phyloP scores from a whole-genome alignment of 805 yeast species.

The Saccharomycopsis synnaedendra region DNA sequence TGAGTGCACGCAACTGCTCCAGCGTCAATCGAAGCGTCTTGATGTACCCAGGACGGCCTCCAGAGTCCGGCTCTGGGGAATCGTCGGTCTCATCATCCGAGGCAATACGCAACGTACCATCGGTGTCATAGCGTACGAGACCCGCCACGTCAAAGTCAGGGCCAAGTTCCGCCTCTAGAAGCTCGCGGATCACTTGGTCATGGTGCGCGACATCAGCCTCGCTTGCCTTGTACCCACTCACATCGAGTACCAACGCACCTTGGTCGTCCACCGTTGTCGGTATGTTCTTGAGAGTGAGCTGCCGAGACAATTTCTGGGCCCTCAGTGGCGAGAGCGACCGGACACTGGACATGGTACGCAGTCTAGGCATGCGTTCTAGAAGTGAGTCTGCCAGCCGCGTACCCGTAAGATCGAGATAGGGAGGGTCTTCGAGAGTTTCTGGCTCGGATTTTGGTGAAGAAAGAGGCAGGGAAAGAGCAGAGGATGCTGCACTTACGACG shows the following conservation, averaged over 20 bases:
- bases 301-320: constrained; percentile 52
- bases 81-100: not conserved
- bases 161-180: constrained; percentile 69
- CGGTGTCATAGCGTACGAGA: constrained; percentile 43
- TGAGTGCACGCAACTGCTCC: constrained; percentile 69
- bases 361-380: not conserved
- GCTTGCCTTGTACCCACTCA: constrained; percentile 91
- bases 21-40: constrained; percentile 86
- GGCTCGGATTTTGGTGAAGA: constrained; percentile 15
- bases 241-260: constrained; percentile 84
- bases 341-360: constrained; percentile 14
- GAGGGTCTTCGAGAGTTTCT: constrained; percentile 19
- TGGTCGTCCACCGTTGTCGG: constrained; percentile 81
- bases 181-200: constrained; percentile 61
- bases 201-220: constrained; percentile 66
- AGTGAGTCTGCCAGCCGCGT: constrained; percentile 5
- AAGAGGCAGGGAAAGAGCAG: constrained; percentile 36
- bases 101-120: constrained; percentile 54
- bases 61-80: not conserved
- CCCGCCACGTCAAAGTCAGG: constrained; percentile 33
- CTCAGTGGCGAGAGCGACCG: constrained; percentile 20
- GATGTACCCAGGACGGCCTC: constrained; percentile 32
- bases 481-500: constrained; percentile 53
- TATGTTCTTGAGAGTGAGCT: constrained; percentile 59
- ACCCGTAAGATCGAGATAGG: constrained; percentile 17